Base-by-base conservation (phyloP, 805 yeast species). In the Tetrapisispora pingtungensis region DNA sequence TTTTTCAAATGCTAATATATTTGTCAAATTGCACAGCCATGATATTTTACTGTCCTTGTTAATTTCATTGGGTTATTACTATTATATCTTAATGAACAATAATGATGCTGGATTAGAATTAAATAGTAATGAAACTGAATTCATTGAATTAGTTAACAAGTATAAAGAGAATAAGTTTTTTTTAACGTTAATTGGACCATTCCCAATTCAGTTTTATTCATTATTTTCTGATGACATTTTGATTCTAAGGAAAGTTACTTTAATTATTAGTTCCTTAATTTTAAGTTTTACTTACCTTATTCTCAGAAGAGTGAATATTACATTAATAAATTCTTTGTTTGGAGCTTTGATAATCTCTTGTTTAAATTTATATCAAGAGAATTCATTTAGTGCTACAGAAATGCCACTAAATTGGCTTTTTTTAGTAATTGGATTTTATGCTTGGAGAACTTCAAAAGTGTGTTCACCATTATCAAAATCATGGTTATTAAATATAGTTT, bases 401-500 rank as follows among this genome's bases (percentile, higher is more conserved):
- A 78, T 74, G 42, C 52, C 71, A 5, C 63, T 74, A 3, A 64
- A 71, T 46, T 51, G 80, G 46, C 66, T 73, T 19, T 67, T 70
- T 30, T 54, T 74, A 6, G 61, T 76, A 3, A 54, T 81, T 27
- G 62, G 79, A 1, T 68, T 78, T 7, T 78, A 66, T 57, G 69
- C 70, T 6, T 75, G 72, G 69, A 74, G 74, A 54, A 68, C 66
- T 53, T 68, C 74, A 48, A 74, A 75, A 56, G 52, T 68, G 28
- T 57, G 67, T n/a, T 55, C 48, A 10, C 73, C 77, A 0, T 76
- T 77, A 45, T 44, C 73, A 2, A 56, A 49, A 30, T 49, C 56
- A 30, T 86, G 94, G 93, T 66, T 64, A 61, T 65, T 67, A 46
- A 67, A 69, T 47, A 53, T 83, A 45, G 71, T 1, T 51, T 72